These are phyloP conservation scores for Zygosaccharomyces pseudobailii DNA, from an alignment of 1,139 yeast species.

Conservation along the genomic window DNA sequence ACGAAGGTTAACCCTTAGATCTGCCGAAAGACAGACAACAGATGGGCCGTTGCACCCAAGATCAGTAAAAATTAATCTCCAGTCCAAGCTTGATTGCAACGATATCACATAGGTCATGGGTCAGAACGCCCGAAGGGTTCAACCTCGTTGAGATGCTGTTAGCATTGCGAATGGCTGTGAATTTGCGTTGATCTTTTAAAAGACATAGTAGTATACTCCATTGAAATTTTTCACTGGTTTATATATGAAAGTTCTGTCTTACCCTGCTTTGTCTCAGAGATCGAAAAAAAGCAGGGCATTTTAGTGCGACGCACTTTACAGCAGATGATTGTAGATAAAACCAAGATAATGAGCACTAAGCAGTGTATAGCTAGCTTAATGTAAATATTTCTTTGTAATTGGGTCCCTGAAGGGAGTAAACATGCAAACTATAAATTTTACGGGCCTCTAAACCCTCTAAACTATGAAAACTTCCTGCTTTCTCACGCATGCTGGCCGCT, in stretches of 20 bases:
- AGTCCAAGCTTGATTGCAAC: slow-evolving; percentile 52
- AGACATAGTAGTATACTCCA: too few relatives aligned
- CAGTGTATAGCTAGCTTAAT: too few relatives aligned
- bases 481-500: too few relatives aligned
- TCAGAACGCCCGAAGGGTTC: slow-evolving; percentile 67
- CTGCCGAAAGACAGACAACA: slow-evolving; percentile 39
- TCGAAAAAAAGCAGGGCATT: not conserved
- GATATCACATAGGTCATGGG: slow-evolving; percentile 71
- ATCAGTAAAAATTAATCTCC: slow-evolving; percentile 59
- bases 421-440: too few relatives aligned
- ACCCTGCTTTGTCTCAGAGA: slow-evolving; percentile 3
- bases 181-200: slow-evolving; percentile 49
- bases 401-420: too few relatives aligned
- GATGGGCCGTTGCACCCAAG: slow-evolving; percentile 83
- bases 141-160: slow-evolving; percentile 72
- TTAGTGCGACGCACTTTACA: not conserved
- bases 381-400: too few relatives aligned
- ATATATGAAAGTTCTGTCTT: slow-evolving; percentile 2
- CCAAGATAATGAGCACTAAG: too few relatives aligned
- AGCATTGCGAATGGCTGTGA: slow-evolving; percentile 62
- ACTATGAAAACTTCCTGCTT: too few relatives aligned
- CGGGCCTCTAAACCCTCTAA: too few relatives aligned
- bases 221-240: slow-evolving; percentile 1
- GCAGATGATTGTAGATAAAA: too few relatives aligned
- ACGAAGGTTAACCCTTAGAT: slow-evolving; percentile 78